Percentiles rank a stretch among this genome's conserved stretches.
Evolutionary conservation across 257 asterid genomes (phyloP).

Genomic region (Rehmannia glutinosa): DNA sequence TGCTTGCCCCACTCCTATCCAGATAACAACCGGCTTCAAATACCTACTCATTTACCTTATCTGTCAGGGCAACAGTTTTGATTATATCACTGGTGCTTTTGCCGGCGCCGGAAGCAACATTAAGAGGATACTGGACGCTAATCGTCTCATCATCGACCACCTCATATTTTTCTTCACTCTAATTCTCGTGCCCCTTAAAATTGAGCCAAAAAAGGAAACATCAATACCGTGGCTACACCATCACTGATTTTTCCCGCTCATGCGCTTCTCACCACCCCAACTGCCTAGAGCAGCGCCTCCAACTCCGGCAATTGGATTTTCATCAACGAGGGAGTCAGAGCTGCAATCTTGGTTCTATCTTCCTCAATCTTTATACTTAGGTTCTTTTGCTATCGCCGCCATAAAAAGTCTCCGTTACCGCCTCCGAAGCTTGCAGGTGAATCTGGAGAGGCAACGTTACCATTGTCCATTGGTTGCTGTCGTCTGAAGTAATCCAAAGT

Average conservation of each 20-base stretch:
- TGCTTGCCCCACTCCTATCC: slow-evolving; percentile 58
- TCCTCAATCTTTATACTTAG: slow-evolving; percentile 10
- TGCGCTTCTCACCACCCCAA: not conserved
- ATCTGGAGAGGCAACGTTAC: slow-evolving; percentile 13
- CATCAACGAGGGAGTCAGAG: slow-evolving; percentile 50
- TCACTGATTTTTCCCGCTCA: slow-evolving; percentile 32
- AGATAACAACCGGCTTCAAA: slow-evolving; percentile 33
- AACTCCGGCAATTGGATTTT: slow-evolving; percentile 37
- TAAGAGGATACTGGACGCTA: slow-evolving; percentile 36
- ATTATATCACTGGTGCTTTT: slow-evolving; percentile 20
- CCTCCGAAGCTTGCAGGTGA: slow-evolving; percentile 20
- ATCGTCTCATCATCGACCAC: slow-evolving; percentile 9
- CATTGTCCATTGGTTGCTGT: slow-evolving; percentile 25
- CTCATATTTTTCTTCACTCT: slow-evolving; percentile 38
- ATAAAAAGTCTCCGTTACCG: slow-evolving; percentile 3
- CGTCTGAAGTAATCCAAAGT: slow-evolving; percentile 28
- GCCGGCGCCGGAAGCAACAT: slow-evolving; percentile 33
- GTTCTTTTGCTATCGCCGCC: slow-evolving; percentile 25
- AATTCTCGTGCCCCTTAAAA: slow-evolving; percentile 43
- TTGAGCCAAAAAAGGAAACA: slow-evolving; percentile 17
- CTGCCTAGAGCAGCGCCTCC: not conserved
- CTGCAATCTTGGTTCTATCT: slow-evolving; percentile 24
- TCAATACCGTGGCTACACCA: slow-evolving; percentile 8
- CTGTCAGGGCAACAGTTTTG: slow-evolving; percentile 11
- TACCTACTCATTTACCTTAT: slow-evolving; percentile 44